Evolutionary conservation across 116 monocot species (phyloP), one percentile per base, ranked within the genome.

Genomic region (Posidonia oceanica): DNA sequence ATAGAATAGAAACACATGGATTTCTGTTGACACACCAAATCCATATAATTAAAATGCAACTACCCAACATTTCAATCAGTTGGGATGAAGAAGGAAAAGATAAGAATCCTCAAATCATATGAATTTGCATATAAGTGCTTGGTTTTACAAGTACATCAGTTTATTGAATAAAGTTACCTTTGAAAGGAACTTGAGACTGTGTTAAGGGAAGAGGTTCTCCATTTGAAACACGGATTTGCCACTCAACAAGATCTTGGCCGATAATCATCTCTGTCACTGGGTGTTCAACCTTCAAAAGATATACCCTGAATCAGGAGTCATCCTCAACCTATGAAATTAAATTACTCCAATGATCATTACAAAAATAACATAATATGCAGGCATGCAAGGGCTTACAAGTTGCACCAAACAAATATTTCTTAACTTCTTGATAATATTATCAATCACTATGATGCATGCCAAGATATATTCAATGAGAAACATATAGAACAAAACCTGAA

Each of bases 181-280:
- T 87, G 40, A 97, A 83, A 18, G 89, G 85, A 22, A 97, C 87
- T 15, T 97, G 83, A n/a, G 83, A 77, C 72, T 97, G 97, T 63
- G 78, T 79, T 72, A 97, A 72, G 11, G 97, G 97, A 23, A 97
- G 84, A 63, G 80, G 83, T 83, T 97, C 92, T 68, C 97, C 97
- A 97, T 92, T 97, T 55, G 97, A 86, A 79, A 97, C 85, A 81
- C 85, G 86, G 70, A 97, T 97, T 80, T 97, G 92, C 97, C 97
- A 97, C 74, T 97, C 92, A 67, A 97, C 97, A 54, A 97, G 89
- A 82, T 97, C 97, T 97, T 97, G 97, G 23, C 87, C 92, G 69
- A 89, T 88, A 72, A 92, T 83, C 92, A 97, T 97, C 80, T 97
- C 97, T 38, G 97, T 97, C 37, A 97, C 92, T 21, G 97, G 97